Evolutionary conservation across 2,329 filamentous ascomycete species (phyloP).

Genomic region (Escovopsis sp.): DNA sequence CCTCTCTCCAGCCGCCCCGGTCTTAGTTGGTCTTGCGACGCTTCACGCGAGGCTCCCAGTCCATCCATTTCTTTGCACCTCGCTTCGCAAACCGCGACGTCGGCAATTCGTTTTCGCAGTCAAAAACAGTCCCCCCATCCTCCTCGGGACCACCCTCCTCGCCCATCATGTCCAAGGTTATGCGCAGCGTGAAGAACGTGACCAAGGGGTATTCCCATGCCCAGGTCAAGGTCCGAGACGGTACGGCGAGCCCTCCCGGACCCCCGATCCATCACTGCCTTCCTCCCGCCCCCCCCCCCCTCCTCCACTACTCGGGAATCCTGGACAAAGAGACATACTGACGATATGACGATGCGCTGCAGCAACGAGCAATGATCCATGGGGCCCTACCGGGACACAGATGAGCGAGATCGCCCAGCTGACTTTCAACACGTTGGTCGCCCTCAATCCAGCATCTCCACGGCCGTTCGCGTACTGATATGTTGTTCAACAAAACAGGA

Average conservation of each 20-base stretch:
- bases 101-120: neutral
- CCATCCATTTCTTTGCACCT: neutral
- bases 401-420: slow-evolving; percentile 98
- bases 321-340: neutral
- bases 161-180: slow-evolving; percentile 79
- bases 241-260: slow-evolving; percentile 32
- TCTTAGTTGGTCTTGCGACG: too few relatives aligned
- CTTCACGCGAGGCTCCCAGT: too few relatives aligned
- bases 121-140: neutral
- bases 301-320: too few relatives aligned
- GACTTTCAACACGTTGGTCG: slow-evolving; percentile 85
- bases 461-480: neutral
- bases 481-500: slow-evolving; percentile 34
- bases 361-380: slow-evolving; percentile 98
- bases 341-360: slow-evolving; percentile 7
- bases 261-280: neutral
- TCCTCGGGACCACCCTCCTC: slow-evolving; percentile 5
- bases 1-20: too few relatives aligned
- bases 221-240: slow-evolving; percentile 97
- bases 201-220: slow-evolving; percentile 96
- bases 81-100: neutral
- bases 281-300: too few relatives aligned
- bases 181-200: slow-evolving; percentile 96
- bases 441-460: neutral
- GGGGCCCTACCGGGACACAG: slow-evolving; percentile 93